Percentiles rank a stretch among this genome's conserved stretches.
These are phyloP conservation scores for Hypoxylon sp. DNA, from an alignment of 2,329 filamentous ascomycete genomes.

Conservation along the genomic window DNA sequence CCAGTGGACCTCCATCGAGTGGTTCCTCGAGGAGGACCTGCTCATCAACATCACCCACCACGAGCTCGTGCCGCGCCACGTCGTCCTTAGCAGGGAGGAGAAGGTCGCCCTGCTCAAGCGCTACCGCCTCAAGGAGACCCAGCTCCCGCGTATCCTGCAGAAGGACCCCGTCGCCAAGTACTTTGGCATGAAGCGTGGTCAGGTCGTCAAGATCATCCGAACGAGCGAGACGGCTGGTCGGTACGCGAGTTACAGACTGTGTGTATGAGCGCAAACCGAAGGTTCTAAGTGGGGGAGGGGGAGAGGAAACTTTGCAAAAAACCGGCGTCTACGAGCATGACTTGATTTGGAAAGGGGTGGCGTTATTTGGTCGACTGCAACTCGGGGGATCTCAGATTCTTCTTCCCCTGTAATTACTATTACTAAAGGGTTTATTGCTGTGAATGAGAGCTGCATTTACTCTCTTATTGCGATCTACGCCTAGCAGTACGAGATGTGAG, in stretches of 20 bases:
- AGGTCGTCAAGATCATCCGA: constrained; percentile 98
- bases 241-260: constrained; percentile 92
- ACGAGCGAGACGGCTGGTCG: constrained; percentile 95
- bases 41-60: constrained; percentile 99
- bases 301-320: constrained; percentile 25
- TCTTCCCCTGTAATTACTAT: constrained; percentile 24
- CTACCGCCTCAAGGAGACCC: constrained; percentile 97
- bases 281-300: neutral
- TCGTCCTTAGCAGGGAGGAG: constrained; percentile 90
- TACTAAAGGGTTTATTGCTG: constrained; percentile 11
- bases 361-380: constrained; percentile 37
- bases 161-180: constrained; percentile 95
- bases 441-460: constrained; percentile 10
- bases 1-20: constrained; percentile 85
- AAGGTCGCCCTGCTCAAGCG: constrained; percentile 87
- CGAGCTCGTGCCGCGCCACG: constrained; percentile 94
- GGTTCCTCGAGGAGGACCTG: constrained; percentile 95
- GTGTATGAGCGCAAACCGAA: constrained; percentile 64
- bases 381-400: constrained; percentile 10
- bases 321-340: constrained; percentile 43
- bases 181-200: constrained; percentile 87
- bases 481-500: neutral
- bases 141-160: constrained; percentile 91
- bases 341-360: constrained; percentile 39
- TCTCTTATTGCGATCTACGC: neutral